Percentiles rank a stretch among this genome's conserved stretches.
phyloP scores from a whole-genome alignment of 2,329 filamentous ascomycete genomes.

The Calycina herbarum region DNA sequence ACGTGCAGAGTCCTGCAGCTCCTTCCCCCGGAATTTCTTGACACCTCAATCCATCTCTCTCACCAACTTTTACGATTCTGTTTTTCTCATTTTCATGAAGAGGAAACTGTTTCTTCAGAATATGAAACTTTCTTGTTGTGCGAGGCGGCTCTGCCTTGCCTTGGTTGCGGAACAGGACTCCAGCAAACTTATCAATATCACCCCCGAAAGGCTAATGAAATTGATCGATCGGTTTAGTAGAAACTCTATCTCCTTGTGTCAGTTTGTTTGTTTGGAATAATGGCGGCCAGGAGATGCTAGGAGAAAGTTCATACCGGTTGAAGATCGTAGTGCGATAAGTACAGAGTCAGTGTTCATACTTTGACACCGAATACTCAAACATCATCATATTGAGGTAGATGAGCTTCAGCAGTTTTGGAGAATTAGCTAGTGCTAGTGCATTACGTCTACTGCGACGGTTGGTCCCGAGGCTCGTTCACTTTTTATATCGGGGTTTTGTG shows the following conservation, averaged over 20 bases:
- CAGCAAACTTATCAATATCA: too few relatives aligned
- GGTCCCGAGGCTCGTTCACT: background rate
- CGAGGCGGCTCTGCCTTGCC: background rate
- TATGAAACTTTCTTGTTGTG: background rate
- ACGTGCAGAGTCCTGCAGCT: constrained; percentile 7
- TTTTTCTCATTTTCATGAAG: background rate
- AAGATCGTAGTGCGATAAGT: background rate
- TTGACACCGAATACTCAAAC: background rate
- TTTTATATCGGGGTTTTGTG: background rate
- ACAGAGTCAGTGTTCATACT: background rate
- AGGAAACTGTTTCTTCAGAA: background rate
- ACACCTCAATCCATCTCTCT: background rate
- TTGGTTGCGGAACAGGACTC: background rate
- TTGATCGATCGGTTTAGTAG: background rate
- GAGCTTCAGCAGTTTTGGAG: background rate
- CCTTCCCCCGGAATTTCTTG: background rate
- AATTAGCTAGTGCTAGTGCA: background rate
- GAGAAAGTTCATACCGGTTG: background rate
- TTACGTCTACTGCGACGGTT: background rate
- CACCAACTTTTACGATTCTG: background rate
- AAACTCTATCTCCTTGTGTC: background rate
- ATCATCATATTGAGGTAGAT: background rate
- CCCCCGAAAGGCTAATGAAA: background rate
- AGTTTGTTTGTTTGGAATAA: background rate
- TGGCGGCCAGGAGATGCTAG: background rate